phyloP scores from a whole-genome alignment of 768 basidiomycete species.

The Gyrodon lividus region DNA sequence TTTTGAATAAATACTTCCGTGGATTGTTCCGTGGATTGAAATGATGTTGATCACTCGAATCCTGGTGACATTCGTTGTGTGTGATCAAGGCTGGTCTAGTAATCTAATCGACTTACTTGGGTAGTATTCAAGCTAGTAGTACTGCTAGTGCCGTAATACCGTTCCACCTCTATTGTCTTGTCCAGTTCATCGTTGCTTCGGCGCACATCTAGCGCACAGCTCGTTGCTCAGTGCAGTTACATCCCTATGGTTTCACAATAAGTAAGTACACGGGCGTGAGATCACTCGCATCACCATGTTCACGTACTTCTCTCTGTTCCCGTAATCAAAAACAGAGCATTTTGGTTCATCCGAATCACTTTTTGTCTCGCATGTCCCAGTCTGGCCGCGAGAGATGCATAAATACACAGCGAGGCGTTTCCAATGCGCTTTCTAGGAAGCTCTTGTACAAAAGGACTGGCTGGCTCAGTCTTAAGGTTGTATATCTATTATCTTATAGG shows the following conservation, averaged over 20 bases:
- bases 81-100: too few relatives aligned
- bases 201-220: background rate
- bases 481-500: constrained; percentile 16
- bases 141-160: constrained; percentile 2
- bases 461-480: constrained; percentile 27
- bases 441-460: constrained; percentile 23
- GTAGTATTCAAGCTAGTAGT: too few relatives aligned
- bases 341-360: constrained; percentile 1
- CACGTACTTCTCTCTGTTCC: constrained; percentile 14
- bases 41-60: too few relatives aligned
- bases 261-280: constrained; percentile 15
- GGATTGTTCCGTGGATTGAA: too few relatives aligned
- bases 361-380: constrained; percentile 22
- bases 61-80: too few relatives aligned
- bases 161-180: constrained; percentile 23
- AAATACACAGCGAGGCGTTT: constrained; percentile 17
- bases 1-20: too few relatives aligned
- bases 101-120: too few relatives aligned
- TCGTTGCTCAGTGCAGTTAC: background rate
- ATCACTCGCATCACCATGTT: constrained; percentile 18
- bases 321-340: constrained; percentile 1
- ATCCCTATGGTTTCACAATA: constrained; percentile 34
- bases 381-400: constrained; percentile 12
- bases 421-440: constrained; percentile 9
- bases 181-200: constrained; percentile 10